A percentile compares a stretch with the other conserved stretches of the same genome.
Conservation (phyloP, 2,329 filamentous ascomycete species). For the Byssoonygena ceratinophila region DNA sequence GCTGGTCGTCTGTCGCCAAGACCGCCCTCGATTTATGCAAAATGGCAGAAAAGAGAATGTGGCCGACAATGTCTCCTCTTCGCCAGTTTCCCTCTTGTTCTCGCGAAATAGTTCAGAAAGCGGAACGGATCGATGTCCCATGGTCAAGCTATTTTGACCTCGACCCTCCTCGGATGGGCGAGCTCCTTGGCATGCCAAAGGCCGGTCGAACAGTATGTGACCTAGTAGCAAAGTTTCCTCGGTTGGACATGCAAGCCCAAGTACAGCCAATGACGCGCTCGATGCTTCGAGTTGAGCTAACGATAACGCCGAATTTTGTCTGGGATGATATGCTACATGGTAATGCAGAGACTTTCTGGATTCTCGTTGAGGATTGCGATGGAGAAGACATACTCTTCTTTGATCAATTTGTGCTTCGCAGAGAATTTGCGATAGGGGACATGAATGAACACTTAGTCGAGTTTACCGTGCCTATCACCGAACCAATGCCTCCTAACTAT, state of each 20-base stretch:
- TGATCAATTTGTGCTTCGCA: slow-evolving; percentile 84
- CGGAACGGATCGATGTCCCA: slow-evolving; percentile 85
- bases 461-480: slow-evolving; percentile 90
- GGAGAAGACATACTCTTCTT: slow-evolving; percentile 93
- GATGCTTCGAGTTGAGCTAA: slow-evolving; percentile 80
- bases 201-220: slow-evolving; percentile 76
- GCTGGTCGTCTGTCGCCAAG: slow-evolving; percentile 88
- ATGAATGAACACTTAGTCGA: slow-evolving; percentile 90
- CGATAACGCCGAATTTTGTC: slow-evolving; percentile 85
- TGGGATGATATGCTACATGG: slow-evolving; percentile 92
- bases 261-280: slow-evolving; percentile 92
- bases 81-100: slow-evolving; percentile 79
- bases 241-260: slow-evolving; percentile 83
- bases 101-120: slow-evolving; percentile 77
- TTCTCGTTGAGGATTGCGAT: slow-evolving; percentile 92
- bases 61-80: slow-evolving; percentile 95
- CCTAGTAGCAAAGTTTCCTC: slow-evolving; percentile 83
- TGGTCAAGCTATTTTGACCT: slow-evolving; percentile 94
- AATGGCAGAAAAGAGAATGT: slow-evolving; percentile 99
- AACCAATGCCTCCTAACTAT: slow-evolving; percentile 97
- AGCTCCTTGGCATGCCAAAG: slow-evolving; percentile 81
- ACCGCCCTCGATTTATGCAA: slow-evolving; percentile 91
- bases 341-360: slow-evolving; percentile 86
- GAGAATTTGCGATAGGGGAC: slow-evolving; percentile 75
- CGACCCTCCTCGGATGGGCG: slow-evolving; percentile 91